These are phyloP conservation scores for Anthracocystis walkeri DNA, from an alignment of 1,284 basidiomycete species.

Conservation along the genomic window DNA sequence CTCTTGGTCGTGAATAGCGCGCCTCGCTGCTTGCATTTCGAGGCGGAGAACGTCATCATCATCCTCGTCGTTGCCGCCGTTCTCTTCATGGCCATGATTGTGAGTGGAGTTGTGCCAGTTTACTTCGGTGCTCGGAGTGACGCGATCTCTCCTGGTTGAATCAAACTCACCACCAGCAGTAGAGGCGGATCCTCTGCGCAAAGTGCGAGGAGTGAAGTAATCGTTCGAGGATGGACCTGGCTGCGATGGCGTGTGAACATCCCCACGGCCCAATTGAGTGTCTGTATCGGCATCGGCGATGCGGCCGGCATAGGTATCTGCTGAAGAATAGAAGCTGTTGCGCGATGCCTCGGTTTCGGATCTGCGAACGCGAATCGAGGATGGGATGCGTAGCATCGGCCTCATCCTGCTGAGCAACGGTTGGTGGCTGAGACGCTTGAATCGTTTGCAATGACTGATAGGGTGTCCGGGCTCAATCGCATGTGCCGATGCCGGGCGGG, in stretches of 20 bases:
- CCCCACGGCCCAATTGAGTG: not conserved
- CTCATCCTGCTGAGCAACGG: not conserved
- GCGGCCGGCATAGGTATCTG: conserved; percentile 15
- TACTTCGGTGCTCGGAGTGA: conserved; percentile 11
- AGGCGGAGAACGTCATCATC: conserved; percentile 28
- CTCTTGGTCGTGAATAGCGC: conserved; percentile 35
- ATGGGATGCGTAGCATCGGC: conserved; percentile 38
- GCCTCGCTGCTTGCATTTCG: conserved; percentile 33
- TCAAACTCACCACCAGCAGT: not conserved
- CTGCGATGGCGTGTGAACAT: conserved; percentile 7
- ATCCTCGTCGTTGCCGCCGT: conserved; percentile 9
- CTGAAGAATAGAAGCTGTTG: conserved; percentile 23
- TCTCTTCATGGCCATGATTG: not conserved
- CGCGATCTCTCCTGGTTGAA: not conserved
- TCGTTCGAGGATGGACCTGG: conserved; percentile 1
- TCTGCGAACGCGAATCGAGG: conserved; percentile 42
- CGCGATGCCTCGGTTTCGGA: conserved; percentile 16
- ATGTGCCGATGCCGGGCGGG: not conserved
- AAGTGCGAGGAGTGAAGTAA: conserved; percentile 13
- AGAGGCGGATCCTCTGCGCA: conserved; percentile 16
- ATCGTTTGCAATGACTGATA: too few species aligned
- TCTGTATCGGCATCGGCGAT: not conserved
- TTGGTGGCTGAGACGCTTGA: too few species aligned
- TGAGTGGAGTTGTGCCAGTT: not conserved
- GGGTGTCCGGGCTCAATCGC: not conserved